These are phyloP conservation scores for Raffaelea albimanens DNA, from an alignment of 2,329 filamentous ascomycete genomes.

Conservation along the genomic window DNA sequence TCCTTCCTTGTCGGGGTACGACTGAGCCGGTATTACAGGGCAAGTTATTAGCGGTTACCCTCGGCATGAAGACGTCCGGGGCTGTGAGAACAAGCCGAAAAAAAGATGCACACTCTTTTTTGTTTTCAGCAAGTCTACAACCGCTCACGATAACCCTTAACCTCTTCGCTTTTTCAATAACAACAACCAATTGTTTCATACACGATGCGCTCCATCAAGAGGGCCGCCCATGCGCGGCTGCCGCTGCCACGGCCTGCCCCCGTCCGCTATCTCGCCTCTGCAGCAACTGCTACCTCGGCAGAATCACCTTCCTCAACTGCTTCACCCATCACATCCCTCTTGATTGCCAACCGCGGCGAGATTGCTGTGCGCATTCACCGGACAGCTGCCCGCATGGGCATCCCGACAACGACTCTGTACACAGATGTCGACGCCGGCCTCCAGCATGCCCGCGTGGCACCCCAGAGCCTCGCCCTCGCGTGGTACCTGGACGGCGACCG, in stretches of 20 bases:
- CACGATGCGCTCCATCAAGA: slow-evolving; percentile 47
- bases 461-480: slow-evolving; percentile 75
- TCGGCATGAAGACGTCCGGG: slow-evolving; percentile 9
- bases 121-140: background rate
- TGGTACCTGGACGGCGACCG: slow-evolving; percentile 87
- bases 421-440: slow-evolving; percentile 81
- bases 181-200: background rate
- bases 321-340: slow-evolving; percentile 61
- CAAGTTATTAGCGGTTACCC: slow-evolving; percentile 8
- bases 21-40: background rate
- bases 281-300: slow-evolving; percentile 4
- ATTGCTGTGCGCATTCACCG: slow-evolving; percentile 89
- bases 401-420: slow-evolving; percentile 88
- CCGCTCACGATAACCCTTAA: no score
- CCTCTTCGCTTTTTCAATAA: background rate
- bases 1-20: background rate
- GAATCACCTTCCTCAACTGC: slow-evolving; percentile 3
- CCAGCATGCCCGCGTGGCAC: slow-evolving; percentile 80
- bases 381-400: slow-evolving; percentile 80
- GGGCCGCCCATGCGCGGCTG: slow-evolving; percentile 35
- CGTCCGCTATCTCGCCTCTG: slow-evolving; percentile 5
- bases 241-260: slow-evolving; percentile 19
- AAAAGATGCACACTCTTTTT: background rate
- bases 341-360: slow-evolving; percentile 95
- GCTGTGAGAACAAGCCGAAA: slow-evolving; percentile 1